These are phyloP conservation scores for Pseudocercospora pini-densiflorae DNA, from an alignment of 2,329 filamentous ascomycete genomes.

Conservation along the genomic window DNA sequence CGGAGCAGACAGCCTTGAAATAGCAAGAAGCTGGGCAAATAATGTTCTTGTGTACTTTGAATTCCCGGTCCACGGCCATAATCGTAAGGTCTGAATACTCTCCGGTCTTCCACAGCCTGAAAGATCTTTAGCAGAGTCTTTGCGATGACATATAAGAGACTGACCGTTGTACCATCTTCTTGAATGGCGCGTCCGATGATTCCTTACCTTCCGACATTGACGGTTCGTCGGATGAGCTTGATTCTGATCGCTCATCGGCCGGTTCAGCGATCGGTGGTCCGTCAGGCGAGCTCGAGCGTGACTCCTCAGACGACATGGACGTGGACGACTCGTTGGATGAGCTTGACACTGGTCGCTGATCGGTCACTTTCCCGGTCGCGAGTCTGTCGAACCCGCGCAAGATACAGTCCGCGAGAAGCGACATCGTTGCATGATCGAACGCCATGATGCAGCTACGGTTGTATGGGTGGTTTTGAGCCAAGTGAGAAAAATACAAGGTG, in stretches of 20 bases:
- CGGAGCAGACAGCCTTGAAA: constrained; percentile 3
- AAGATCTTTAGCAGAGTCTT: not conserved
- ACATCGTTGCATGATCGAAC: not conserved
- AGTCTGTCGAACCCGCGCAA: too few species aligned
- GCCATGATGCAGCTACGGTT: not conserved
- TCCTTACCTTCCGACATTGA: not conserved
- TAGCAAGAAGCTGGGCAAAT: constrained; percentile 5
- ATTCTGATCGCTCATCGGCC: not conserved
- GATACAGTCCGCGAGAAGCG: too few species aligned
- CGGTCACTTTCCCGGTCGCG: too few species aligned
- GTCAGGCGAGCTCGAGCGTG: not conserved
- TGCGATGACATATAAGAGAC: not conserved
- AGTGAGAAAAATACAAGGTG: not conserved
- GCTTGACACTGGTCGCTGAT: too few species aligned
- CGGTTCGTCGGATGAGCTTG: not conserved
- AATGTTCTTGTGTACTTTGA: constrained; percentile 12
- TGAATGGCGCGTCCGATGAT: not conserved
- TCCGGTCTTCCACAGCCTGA: not conserved
- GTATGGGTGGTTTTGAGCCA: not conserved
- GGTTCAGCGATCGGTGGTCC: not conserved
- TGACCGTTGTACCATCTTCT: not conserved
- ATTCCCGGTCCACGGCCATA: not conserved
- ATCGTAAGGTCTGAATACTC: constrained; percentile 11
- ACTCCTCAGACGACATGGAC: not conserved
- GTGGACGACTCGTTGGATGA: not conserved